Conservation (phyloP, 2,329 filamentous ascomycete species). For the Emmonsiellopsis sp. region DNA sequence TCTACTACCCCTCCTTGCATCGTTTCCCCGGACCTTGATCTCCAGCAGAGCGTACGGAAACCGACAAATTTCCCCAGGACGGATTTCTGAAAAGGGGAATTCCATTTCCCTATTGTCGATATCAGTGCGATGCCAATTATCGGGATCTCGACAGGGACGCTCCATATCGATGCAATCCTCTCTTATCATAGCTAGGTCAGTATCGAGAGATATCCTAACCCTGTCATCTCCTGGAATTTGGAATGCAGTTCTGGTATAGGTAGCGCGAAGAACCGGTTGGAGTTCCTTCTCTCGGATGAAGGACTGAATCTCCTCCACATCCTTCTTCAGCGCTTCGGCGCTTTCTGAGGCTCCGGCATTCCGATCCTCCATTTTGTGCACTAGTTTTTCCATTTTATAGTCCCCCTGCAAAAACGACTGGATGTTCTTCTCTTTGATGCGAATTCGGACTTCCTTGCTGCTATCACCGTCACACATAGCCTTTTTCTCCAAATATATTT, state of each 20-base stretch:
- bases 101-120: slow-evolving; percentile 75
- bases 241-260: slow-evolving; percentile 90
- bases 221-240: slow-evolving; percentile 89
- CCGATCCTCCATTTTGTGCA: slow-evolving; percentile 69
- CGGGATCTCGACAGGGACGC: slow-evolving; percentile 78
- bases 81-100: slow-evolving; percentile 78
- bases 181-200: slow-evolving; percentile 76
- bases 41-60: slow-evolving; percentile 90
- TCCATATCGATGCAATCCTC: slow-evolving; percentile 65
- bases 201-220: slow-evolving; percentile 87
- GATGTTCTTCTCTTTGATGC: slow-evolving; percentile 90
- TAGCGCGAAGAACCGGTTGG: slow-evolving; percentile 78
- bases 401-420: slow-evolving; percentile 76
- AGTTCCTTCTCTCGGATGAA: slow-evolving; percentile 71
- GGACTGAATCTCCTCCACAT: slow-evolving; percentile 65
- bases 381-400: slow-evolving; percentile 84
- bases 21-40: slow-evolving; percentile 63
- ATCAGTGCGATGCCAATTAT: slow-evolving; percentile 83
- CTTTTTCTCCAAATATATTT: slow-evolving; percentile 85
- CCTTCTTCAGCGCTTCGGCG: slow-evolving; percentile 59
- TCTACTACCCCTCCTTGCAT: slow-evolving; percentile 53
- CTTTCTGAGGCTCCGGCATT: slow-evolving; percentile 58
- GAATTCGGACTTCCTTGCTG: slow-evolving; percentile 69
- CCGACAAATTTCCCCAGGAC: slow-evolving; percentile 79
- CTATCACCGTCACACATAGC: slow-evolving; percentile 64